phyloP scores from a whole-genome alignment of 169 alveolate species.

The Plasmodium fragile region DNA sequence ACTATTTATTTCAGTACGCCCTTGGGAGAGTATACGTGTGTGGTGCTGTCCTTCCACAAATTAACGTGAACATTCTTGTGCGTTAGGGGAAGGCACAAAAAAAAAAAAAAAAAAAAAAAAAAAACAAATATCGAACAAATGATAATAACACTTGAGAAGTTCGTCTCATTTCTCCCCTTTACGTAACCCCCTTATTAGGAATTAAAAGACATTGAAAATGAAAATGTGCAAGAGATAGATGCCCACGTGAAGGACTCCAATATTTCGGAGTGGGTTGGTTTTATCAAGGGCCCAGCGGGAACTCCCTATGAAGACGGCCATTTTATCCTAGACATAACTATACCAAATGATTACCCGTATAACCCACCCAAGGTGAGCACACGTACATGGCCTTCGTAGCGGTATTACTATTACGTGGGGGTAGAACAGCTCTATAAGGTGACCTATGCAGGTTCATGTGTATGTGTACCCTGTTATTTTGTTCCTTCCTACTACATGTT shows the following conservation, averaged over 20 bases:
- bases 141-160: background rate
- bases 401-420: background rate
- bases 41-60: background rate
- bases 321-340: constrained; percentile 91
- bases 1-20: background rate
- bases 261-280: constrained; percentile 92
- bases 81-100: background rate
- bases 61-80: background rate
- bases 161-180: background rate
- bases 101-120: too few relatives aligned
- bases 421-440: background rate
- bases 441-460: background rate
- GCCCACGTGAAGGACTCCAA: constrained; percentile 89
- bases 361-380: constrained; percentile 84
- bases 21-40: background rate
- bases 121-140: background rate
- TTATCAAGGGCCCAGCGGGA: constrained; percentile 93
- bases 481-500: background rate
- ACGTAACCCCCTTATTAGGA: constrained; percentile 72
- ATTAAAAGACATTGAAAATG: constrained; percentile 82
- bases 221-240: constrained; percentile 80
- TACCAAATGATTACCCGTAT: constrained; percentile 97
- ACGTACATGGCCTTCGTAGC: background rate
- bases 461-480: background rate
- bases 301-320: constrained; percentile 96